Base-by-base conservation (phyloP, 108 stramenopile genomes). In the Skeletonema tropicum region DNA sequence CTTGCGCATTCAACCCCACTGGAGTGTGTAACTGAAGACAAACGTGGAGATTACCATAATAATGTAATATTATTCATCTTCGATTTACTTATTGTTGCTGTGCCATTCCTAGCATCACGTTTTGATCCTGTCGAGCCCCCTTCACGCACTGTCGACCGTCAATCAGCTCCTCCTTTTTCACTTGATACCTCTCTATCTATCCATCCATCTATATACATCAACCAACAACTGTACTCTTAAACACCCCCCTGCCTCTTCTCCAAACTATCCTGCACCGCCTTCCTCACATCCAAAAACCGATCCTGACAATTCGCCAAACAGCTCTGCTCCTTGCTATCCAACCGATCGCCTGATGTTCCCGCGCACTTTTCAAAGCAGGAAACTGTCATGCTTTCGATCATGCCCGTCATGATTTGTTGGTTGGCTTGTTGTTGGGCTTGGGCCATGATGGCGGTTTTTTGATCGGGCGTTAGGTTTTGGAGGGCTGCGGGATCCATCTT, bases 231-330 rank as follows among this genome's bases (percentile, higher is more conserved):
- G n/a, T n/a, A n/a, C n/a, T n/a, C n/a, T n/a, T 74, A 79, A 66
- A 75, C 58, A 31, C 31, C 17, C 41, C 70, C 67, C 42, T 91
- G 90, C 64, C 88, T 85, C 64, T 92, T 88, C 62, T 90, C 79
- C 60, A 94, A 77, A 23, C 89, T 85, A 61, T 91, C 86, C 66
- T 92, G 91, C 35, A 94, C 91, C 30, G 89, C 89, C 60, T 74
- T 79, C 55, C 94, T 77, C 33, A 87, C 85, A 60, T 94, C 94
- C 52, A 94, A 70, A 69, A 89, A 94, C 46, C 88, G 87, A 77
- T 94, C 94, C 83, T 94, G 94, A 77, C 94, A 94, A 39, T 74
- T 76, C 2, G 90, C 91, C 68, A 94, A 72, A 80, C 94, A 93
- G n/a, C 77, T 60, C 75, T 90, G 90, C 82, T 93, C 92, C 38